phyloP scores from a whole-genome alignment of 148 eudicot species.

The Simmondsia chinensis region DNA sequence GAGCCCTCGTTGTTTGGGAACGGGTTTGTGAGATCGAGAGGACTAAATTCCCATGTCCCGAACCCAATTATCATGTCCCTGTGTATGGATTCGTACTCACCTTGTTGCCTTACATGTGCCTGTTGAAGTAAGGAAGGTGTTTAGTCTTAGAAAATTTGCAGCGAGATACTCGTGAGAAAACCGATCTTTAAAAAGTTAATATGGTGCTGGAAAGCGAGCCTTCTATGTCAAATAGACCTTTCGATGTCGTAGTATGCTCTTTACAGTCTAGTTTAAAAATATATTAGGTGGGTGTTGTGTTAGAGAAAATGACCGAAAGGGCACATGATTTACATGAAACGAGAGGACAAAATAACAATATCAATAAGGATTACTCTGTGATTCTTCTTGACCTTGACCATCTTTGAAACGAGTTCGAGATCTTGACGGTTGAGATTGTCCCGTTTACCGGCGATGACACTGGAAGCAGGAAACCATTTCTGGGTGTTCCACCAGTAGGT shows the following conservation, averaged over 20 bases:
- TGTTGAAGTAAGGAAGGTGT: constrained; percentile 2
- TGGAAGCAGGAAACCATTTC: constrained; percentile 39
- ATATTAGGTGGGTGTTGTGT: no score
- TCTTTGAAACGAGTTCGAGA: constrained; percentile 11
- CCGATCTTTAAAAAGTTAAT: no score
- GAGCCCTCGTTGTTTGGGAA: constrained; percentile 19
- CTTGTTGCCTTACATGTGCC: constrained; percentile 34
- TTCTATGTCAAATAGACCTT: no score
- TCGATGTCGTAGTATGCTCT: no score
- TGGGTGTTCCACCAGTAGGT: constrained; percentile 68
- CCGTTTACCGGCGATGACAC: constrained; percentile 26
- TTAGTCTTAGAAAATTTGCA: no score
- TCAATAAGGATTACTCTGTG: constrained; percentile 7
- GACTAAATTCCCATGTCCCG: constrained; percentile 48
- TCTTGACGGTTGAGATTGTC: constrained; percentile 20
- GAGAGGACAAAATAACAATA: no score
- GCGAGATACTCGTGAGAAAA: no score
- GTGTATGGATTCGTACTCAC: constrained; percentile 30
- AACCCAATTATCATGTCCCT: constrained; percentile 41
- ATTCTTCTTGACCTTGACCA: neutral
- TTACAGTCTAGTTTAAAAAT: no score
- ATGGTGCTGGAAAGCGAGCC: no score
- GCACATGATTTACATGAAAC: no score
- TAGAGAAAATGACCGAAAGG: no score
- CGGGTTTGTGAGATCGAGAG: constrained; percentile 31